Conservation (phyloP, 352 stramenopile genomes). For the Globisporangium cystogenes region DNA sequence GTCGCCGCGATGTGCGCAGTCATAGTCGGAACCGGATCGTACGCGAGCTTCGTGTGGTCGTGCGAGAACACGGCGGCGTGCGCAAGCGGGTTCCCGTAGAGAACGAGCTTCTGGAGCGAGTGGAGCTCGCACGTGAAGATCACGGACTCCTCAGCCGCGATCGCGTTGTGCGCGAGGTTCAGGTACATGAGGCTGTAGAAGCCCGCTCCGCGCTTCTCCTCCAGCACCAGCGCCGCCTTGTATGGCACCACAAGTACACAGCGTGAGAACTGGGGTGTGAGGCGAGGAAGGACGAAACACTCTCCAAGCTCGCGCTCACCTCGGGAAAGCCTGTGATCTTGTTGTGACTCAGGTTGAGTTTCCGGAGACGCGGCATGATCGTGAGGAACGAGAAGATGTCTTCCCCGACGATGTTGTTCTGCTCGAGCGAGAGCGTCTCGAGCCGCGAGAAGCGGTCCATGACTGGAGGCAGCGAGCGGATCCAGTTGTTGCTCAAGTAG, state of each 20-base stretch:
- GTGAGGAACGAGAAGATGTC: constrained; percentile 69
- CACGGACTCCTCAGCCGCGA: constrained; percentile 43
- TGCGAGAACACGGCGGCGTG: constrained; percentile 55
- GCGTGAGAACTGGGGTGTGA: too few species aligned
- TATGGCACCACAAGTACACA: neutral
- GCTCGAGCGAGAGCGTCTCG: constrained; percentile 73
- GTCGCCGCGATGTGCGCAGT: constrained; percentile 26
- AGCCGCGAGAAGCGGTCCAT: constrained; percentile 75
- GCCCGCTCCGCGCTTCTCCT: constrained; percentile 52
- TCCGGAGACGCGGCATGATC: constrained; percentile 56
- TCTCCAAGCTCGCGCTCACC: constrained; percentile 15
- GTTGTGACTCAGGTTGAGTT: constrained; percentile 80
- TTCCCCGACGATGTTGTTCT: constrained; percentile 61
- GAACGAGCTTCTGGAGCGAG: constrained; percentile 56
- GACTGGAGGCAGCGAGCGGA: constrained; percentile 58
- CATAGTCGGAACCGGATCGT: constrained; percentile 63
- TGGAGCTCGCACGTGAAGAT: constrained; percentile 40
- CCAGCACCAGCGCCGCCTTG: constrained; percentile 41
- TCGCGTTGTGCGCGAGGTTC: constrained; percentile 69
- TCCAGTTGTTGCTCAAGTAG: constrained; percentile 69
- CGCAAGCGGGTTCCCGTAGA: constrained; percentile 71
- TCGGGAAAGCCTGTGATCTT: constrained; percentile 70
- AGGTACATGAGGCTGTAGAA: constrained; percentile 71
- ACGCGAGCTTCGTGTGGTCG: constrained; percentile 58
- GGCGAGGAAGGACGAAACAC: neutral